These are phyloP conservation scores for Alternaria hordeiaustralica DNA, from an alignment of 2,329 filamentous ascomycete genomes.

Conservation along the genomic window DNA sequence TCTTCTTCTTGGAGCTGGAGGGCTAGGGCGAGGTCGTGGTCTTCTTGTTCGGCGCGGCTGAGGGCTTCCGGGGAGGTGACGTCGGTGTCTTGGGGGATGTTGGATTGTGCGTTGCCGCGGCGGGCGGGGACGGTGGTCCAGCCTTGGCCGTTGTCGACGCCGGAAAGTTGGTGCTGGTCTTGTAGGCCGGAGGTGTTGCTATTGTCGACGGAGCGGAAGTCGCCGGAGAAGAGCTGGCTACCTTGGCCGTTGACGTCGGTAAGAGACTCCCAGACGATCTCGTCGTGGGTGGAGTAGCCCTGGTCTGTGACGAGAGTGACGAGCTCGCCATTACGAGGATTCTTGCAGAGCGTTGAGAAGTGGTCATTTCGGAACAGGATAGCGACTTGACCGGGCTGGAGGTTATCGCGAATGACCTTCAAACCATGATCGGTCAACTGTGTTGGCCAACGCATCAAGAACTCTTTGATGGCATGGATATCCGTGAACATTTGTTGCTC, in stretches of 20 bases:
- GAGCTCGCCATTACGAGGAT: slow-evolving; percentile 76
- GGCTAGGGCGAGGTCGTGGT: slow-evolving; percentile 82
- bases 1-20: slow-evolving; percentile 95
- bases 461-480: slow-evolving; percentile 81
- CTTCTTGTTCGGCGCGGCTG: slow-evolving; percentile 75
- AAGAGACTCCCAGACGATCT: slow-evolving; percentile 95
- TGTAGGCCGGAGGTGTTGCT: slow-evolving; percentile 31
- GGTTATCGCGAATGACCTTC: slow-evolving; percentile 71
- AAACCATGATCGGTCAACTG: slow-evolving; percentile 86
- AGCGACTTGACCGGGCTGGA: slow-evolving; percentile 79
- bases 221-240: slow-evolving; percentile 85
- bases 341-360: slow-evolving; percentile 91
- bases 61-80: slow-evolving; percentile 31
- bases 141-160: slow-evolving; percentile 49
- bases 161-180: slow-evolving; percentile 36
- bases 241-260: slow-evolving; percentile 85
- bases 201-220: slow-evolving; percentile 84
- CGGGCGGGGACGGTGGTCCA: slow-evolving; percentile 64
- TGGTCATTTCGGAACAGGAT: slow-evolving; percentile 98
- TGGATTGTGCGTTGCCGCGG: slow-evolving; percentile 33
- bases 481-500: slow-evolving; percentile 86
- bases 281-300: slow-evolving; percentile 84
- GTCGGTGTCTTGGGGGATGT: slow-evolving; percentile 19
- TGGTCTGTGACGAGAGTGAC: slow-evolving; percentile 90
- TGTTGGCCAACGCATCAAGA: slow-evolving; percentile 79